These are phyloP conservation scores for Limnomonas spitsbergensis DNA, from an alignment of 139 green algal species.

Conservation along the genomic window DNA sequence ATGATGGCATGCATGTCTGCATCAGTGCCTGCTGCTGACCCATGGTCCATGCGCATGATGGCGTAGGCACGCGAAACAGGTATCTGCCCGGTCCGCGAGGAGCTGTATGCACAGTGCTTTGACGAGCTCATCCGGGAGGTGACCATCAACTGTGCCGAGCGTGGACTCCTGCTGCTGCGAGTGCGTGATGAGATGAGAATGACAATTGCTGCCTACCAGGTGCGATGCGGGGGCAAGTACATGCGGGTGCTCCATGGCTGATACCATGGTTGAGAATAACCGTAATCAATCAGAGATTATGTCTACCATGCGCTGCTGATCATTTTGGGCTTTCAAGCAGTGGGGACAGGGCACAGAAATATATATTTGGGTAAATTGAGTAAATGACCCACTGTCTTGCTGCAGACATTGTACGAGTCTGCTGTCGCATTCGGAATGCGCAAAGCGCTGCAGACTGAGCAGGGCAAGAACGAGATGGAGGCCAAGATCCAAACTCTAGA, in stretches of 20 bases:
- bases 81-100: slow-evolving; percentile 85
- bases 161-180: slow-evolving; percentile 74
- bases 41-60: neutral
- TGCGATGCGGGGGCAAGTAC: slow-evolving; percentile 12
- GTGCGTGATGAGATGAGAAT: slow-evolving; percentile 84
- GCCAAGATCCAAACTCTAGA: slow-evolving; percentile 65
- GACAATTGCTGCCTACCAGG: slow-evolving; percentile 77
- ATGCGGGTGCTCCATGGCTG: too few relatives aligned
- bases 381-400: neutral
- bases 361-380: too few relatives aligned
- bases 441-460: slow-evolving; percentile 80
- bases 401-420: slow-evolving; percentile 84
- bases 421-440: slow-evolving; percentile 83
- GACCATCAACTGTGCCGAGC: slow-evolving; percentile 85
- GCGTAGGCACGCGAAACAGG: slow-evolving; percentile 78
- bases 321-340: neutral
- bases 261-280: too few relatives aligned
- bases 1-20: too few relatives aligned
- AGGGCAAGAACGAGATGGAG: slow-evolving; percentile 82
- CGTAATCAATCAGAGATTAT: too few relatives aligned
- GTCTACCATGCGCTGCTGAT: neutral
- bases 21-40: too few relatives aligned
- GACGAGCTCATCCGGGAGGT: slow-evolving; percentile 79
- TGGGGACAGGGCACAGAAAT: too few relatives aligned
- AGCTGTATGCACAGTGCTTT: slow-evolving; percentile 86